Evolutionary conservation across 164 flowering plant genomes (phyloP).

Genomic region (Magnolia sinica): DNA sequence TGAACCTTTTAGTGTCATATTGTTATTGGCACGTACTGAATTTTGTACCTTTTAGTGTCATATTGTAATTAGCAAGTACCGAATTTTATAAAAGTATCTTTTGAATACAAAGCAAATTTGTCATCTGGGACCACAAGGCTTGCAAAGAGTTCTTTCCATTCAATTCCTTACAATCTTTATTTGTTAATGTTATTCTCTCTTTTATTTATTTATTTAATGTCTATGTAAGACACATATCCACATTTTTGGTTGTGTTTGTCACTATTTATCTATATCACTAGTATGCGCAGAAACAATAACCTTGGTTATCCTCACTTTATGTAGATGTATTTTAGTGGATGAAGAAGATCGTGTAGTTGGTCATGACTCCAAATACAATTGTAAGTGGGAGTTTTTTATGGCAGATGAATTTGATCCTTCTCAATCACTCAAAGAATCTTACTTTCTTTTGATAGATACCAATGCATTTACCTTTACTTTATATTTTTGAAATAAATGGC

Average conservation of each 20-base stretch:
- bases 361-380: constrained; percentile 89
- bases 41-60: not conserved
- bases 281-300: not conserved
- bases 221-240: too few species aligned
- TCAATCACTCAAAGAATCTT: not conserved
- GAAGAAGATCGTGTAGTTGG: constrained; percentile 86
- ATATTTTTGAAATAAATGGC: too few species aligned
- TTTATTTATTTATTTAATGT: not conserved
- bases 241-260: not conserved
- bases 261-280: not conserved
- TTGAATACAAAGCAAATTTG: not conserved
- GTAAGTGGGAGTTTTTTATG: constrained; percentile 46
- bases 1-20: not conserved
- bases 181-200: too few species aligned
- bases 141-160: not conserved
- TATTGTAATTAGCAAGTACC: not conserved
- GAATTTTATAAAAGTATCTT: not conserved
- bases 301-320: constrained; percentile 2
- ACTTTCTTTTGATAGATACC: not conserved
- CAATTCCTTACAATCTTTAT: not conserved
- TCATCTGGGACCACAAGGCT: not conserved
- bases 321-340: constrained; percentile 95
- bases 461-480: not conserved
- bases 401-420: not conserved
- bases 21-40: too few species aligned